Evolutionary conservation across 805 yeast genomes (phyloP).

Genomic region (Jamesozyma jinghongensis): DNA sequence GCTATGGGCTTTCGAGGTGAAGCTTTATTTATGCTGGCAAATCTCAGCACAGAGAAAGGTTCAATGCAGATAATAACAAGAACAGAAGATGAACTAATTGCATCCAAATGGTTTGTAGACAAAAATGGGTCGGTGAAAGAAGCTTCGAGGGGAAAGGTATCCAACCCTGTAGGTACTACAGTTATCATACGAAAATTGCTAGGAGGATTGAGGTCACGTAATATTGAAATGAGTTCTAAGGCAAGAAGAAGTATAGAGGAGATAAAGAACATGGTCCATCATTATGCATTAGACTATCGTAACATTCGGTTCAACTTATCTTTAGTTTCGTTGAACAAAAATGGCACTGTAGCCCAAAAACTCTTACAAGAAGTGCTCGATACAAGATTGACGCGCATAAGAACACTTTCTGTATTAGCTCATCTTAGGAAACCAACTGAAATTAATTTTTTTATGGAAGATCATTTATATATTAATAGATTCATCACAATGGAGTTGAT

Average conservation of each 20-base stretch:
- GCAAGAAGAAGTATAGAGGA: slow-evolving; percentile 19
- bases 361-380: slow-evolving; percentile 11
- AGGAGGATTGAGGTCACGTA: slow-evolving; percentile 29
- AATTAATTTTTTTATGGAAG: slow-evolving; percentile 12
- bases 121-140: slow-evolving; percentile 20
- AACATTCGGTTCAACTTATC: slow-evolving; percentile 27
- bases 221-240: slow-evolving; percentile 24
- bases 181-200: slow-evolving; percentile 30
- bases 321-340: slow-evolving; percentile 14
- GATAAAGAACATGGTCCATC: slow-evolving; percentile 19
- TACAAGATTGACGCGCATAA: slow-evolving; percentile 8
- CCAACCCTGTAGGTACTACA: slow-evolving; percentile 32
- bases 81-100: slow-evolving; percentile 25
- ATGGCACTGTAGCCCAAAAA: slow-evolving; percentile 10
- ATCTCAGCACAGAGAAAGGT: slow-evolving; percentile 18
- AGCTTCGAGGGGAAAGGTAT: slow-evolving; percentile 13
- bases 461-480: slow-evolving; percentile 6
- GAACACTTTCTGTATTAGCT: slow-evolving; percentile 10
- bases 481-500: slow-evolving; percentile 12
- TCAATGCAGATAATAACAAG: slow-evolving; percentile 28
- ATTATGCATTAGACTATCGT: slow-evolving; percentile 29
- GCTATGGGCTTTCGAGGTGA: slow-evolving; percentile 46
- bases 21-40: slow-evolving; percentile 35
- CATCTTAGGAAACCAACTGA: slow-evolving; percentile 7
- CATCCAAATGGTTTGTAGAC: slow-evolving; percentile 32